Evolutionary conservation across 2,329 filamentous ascomycete genomes (phyloP).

Genomic region (Aaosphaeria pasadenensis): DNA sequence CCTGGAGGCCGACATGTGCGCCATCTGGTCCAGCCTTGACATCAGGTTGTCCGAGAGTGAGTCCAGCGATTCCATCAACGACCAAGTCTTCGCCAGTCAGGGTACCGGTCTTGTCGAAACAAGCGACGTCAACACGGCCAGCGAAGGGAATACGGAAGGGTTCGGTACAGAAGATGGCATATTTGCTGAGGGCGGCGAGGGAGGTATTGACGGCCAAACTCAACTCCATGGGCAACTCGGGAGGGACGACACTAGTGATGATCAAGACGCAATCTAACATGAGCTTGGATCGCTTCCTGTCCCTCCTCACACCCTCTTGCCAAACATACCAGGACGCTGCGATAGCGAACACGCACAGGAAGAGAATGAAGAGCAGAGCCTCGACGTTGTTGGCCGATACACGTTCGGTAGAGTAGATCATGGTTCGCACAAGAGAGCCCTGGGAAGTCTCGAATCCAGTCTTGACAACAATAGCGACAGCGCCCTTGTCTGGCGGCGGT

Average conservation of each 20-base stretch:
- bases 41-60: slow-evolving; percentile 68
- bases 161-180: slow-evolving; percentile 97
- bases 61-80: slow-evolving; percentile 91
- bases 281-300: slow-evolving; percentile 95
- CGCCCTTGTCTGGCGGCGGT: slow-evolving; percentile 86
- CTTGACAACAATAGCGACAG: slow-evolving; percentile 91
- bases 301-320: slow-evolving; percentile 90
- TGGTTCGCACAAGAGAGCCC: slow-evolving; percentile 93
- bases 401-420: slow-evolving; percentile 99
- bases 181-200: slow-evolving; percentile 88
- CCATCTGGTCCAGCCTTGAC: slow-evolving; percentile 72
- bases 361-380: slow-evolving; percentile 95
- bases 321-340: slow-evolving; percentile 99
- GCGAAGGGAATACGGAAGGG: slow-evolving; percentile 97
- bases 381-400: slow-evolving; percentile 98
- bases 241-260: slow-evolving; percentile 96
- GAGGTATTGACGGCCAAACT: slow-evolving; percentile 97
- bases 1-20: slow-evolving; percentile 74
- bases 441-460: slow-evolving; percentile 99
- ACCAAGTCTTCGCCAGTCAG: slow-evolving; percentile 95
- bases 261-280: slow-evolving; percentile 97
- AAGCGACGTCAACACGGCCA: slow-evolving; percentile 91
- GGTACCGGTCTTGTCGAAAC: slow-evolving; percentile 98
- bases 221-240: slow-evolving; percentile 96
- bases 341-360: slow-evolving; percentile 92